phyloP scores from a whole-genome alignment of 257 asterid genomes.

The Leonotis leonurus region DNA sequence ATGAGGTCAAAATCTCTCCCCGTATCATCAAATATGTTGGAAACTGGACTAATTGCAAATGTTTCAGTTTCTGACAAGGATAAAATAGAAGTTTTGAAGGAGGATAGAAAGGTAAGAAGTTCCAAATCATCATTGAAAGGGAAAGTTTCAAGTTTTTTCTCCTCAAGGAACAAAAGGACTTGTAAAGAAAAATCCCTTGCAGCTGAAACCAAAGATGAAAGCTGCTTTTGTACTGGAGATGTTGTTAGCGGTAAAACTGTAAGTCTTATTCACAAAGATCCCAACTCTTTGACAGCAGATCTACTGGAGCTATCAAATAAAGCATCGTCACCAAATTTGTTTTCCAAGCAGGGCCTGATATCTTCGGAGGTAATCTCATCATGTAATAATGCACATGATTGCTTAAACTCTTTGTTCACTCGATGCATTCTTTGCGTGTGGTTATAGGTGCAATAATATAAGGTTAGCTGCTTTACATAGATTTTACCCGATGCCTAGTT shows the following conservation, averaged over 20 bases:
- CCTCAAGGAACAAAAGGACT: slow-evolving; percentile 59
- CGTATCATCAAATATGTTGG: slow-evolving; percentile 52
- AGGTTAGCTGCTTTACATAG: background rate
- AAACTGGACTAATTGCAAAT: slow-evolving; percentile 31
- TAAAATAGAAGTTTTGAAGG: slow-evolving; percentile 37
- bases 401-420: background rate
- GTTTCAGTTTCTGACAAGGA: slow-evolving; percentile 26
- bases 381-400: background rate
- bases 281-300: slow-evolving; percentile 25
- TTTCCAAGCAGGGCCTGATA: slow-evolving; percentile 28
- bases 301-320: slow-evolving; percentile 24
- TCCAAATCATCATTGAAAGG: slow-evolving; percentile 61
- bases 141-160: slow-evolving; percentile 78
- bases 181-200: slow-evolving; percentile 37
- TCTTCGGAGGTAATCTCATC: slow-evolving; percentile 48
- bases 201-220: slow-evolving; percentile 32
- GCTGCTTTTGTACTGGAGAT: slow-evolving; percentile 25
- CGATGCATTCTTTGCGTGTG: slow-evolving; percentile 8
- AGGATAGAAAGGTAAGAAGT: slow-evolving; percentile 40
- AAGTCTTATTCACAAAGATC: slow-evolving; percentile 16
- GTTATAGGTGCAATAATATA: background rate
- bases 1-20: slow-evolving; percentile 86
- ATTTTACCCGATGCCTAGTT: background rate
- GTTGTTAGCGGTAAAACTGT: slow-evolving; percentile 18
- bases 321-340: slow-evolving; percentile 25